Conservation (phyloP, 1,284 basidiomycete genomes). For the Ustilago tritici region DNA sequence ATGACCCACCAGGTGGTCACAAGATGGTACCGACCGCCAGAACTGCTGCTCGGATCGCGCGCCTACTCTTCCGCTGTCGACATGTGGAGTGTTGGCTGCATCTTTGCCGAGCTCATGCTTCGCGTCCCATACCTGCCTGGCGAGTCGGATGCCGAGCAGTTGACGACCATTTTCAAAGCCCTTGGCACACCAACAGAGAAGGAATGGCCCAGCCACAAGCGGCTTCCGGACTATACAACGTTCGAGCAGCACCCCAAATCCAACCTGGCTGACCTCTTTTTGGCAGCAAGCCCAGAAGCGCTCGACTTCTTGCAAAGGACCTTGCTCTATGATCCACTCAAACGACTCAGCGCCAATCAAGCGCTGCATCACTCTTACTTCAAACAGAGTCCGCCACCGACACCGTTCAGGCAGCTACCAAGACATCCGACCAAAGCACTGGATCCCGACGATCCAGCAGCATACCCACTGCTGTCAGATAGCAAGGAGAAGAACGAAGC, state of each 20-base stretch:
- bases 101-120: slow-evolving; percentile 94
- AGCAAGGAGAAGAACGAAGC: slow-evolving; percentile 53
- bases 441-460: slow-evolving; percentile 36
- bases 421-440: slow-evolving; percentile 54
- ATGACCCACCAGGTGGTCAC: slow-evolving; percentile 99
- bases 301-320: slow-evolving; percentile 85
- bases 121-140: slow-evolving; percentile 92
- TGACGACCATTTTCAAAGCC: slow-evolving; percentile 93
- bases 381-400: slow-evolving; percentile 54
- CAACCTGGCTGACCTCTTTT: slow-evolving; percentile 86
- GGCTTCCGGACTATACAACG: slow-evolving; percentile 56
- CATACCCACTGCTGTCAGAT: slow-evolving; percentile 51
- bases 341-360: slow-evolving; percentile 78
- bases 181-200: slow-evolving; percentile 94
- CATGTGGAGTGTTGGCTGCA: slow-evolving; percentile 94
- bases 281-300: slow-evolving; percentile 87
- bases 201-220: slow-evolving; percentile 92
- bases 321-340: slow-evolving; percentile 86
- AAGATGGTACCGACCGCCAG: slow-evolving; percentile 95
- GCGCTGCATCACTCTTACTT: slow-evolving; percentile 66
- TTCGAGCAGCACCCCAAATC: slow-evolving; percentile 77
- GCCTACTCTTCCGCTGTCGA: slow-evolving; percentile 90
- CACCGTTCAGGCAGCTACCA: slow-evolving; percentile 57
- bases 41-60: slow-evolving; percentile 86
- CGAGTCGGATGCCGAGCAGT: slow-evolving; percentile 94